A percentile compares a stretch with the other conserved stretches of the same genome.
These are phyloP conservation scores for Dinochytrium kinnereticum DNA, from an alignment of 371 early-diverging fungal genomes.

Conservation along the genomic window DNA sequence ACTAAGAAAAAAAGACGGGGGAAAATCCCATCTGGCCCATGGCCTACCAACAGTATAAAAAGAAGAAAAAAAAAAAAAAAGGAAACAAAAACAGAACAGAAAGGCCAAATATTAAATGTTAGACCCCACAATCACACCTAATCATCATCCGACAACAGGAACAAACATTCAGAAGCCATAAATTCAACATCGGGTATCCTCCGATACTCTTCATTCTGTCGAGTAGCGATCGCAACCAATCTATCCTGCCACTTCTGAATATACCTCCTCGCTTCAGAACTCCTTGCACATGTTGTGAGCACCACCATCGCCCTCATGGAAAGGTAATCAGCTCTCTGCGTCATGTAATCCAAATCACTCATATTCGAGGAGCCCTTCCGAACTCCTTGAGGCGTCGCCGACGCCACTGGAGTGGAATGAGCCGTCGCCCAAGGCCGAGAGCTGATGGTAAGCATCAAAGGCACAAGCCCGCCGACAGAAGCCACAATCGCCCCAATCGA, in stretches of 20 bases:
- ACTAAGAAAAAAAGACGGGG: too few species aligned
- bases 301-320: slow-evolving; percentile 9
- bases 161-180: slow-evolving; percentile 9
- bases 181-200: slow-evolving; percentile 10
- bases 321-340: not conserved
- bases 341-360: not conserved
- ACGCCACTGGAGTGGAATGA: not conserved
- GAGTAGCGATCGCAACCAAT: not conserved
- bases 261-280: not conserved
- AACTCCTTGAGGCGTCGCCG: not conserved
- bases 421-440: not conserved
- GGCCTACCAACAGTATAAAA: too few species aligned
- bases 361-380: not conserved
- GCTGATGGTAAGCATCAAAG: slow-evolving; percentile 11
- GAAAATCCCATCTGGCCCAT: too few species aligned
- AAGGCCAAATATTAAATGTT: not conserved
- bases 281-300: not conserved
- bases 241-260: not conserved
- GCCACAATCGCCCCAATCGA: slow-evolving; percentile 1
- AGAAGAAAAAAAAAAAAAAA: too few species aligned
- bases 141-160: slow-evolving; percentile 1
- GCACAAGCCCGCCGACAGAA: not conserved
- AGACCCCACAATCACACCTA: not conserved
- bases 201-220: not conserved
- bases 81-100: not conserved